Percentiles rank a stretch among this genome's conserved stretches.
These are phyloP conservation scores for Schrenkiella parvula DNA, from an alignment of 345 rosid species.

Conservation along the genomic window DNA sequence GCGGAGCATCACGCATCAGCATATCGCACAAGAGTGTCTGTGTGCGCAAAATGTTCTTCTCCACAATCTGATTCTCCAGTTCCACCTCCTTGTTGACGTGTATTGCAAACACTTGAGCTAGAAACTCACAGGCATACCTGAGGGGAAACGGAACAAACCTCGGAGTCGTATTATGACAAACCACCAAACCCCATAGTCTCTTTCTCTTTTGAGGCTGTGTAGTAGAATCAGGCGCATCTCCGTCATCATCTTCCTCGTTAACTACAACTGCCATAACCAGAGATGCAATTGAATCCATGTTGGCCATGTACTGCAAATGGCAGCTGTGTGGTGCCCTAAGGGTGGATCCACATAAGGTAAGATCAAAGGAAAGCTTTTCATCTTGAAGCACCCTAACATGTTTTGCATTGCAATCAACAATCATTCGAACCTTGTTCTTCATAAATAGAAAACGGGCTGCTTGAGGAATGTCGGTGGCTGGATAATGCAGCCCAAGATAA, in stretches of 20 bases:
- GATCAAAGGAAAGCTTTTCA: constrained; percentile 73
- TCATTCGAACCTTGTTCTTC: constrained; percentile 96
- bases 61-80: constrained; percentile 72
- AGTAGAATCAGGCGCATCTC: constrained; percentile 40
- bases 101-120: constrained; percentile 90
- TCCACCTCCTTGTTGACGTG: constrained; percentile 89
- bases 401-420: constrained; percentile 87
- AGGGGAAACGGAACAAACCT: constrained; percentile 96
- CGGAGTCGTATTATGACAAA: constrained; percentile 83
- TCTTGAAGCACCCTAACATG: constrained; percentile 88
- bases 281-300: constrained; percentile 91
- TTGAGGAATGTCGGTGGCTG: constrained; percentile 97
- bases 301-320: constrained; percentile 93
- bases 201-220: constrained; percentile 64
- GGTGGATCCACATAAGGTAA: constrained; percentile 90
- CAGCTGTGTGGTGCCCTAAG: constrained; percentile 91
- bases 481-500: constrained; percentile 94
- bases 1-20: constrained; percentile 93
- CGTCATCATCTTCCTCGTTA: constrained; percentile 74
- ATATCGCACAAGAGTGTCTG: constrained; percentile 93
- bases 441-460: constrained; percentile 89
- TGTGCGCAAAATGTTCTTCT: constrained; percentile 85
- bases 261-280: constrained; percentile 93
- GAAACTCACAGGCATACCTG: constrained; percentile 93
- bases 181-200: constrained; percentile 93